phyloP scores from a whole-genome alignment of 2,329 filamentous ascomycete species.

The Thelonectria olida region DNA sequence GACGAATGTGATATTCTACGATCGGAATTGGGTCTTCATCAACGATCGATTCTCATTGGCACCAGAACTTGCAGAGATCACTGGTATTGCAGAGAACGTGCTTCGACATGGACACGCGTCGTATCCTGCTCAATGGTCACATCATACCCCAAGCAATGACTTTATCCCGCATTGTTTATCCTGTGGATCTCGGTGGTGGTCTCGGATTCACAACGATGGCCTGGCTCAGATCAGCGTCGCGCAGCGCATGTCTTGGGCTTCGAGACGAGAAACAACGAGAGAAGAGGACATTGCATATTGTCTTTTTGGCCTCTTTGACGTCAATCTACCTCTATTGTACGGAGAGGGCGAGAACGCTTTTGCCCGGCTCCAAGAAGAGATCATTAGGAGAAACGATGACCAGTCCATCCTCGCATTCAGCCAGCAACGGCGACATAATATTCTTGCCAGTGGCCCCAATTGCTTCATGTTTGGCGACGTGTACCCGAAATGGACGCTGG shows the following conservation, averaged over 20 bases:
- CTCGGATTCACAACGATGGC: conserved; percentile 5
- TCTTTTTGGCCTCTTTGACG: conserved; percentile 29
- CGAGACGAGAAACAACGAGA: conserved; percentile 22
- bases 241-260: conserved; percentile 18
- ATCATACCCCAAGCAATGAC: conserved; percentile 6
- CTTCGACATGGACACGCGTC: conserved; percentile 13
- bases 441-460: conserved; percentile 11
- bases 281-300: conserved; percentile 32
- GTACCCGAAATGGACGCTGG: neutral
- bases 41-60: conserved; percentile 32
- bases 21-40: conserved; percentile 36
- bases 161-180: conserved; percentile 9
- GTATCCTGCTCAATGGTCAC: neutral
- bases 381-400: conserved; percentile 24
- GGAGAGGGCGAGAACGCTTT: conserved; percentile 32
- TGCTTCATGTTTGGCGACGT: conserved; percentile 11
- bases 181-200: conserved; percentile 13
- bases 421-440: neutral
- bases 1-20: conserved; percentile 39
- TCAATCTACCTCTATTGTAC: conserved; percentile 33
- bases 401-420: conserved; percentile 24
- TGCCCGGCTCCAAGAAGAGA: conserved; percentile 32
- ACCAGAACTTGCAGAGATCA: conserved; percentile 21
- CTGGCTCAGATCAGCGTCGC: conserved; percentile 12
- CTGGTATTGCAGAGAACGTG: conserved; percentile 28